Conservation (phyloP, 768 basidiomycete species). For the Amanita subjunquillea region DNA sequence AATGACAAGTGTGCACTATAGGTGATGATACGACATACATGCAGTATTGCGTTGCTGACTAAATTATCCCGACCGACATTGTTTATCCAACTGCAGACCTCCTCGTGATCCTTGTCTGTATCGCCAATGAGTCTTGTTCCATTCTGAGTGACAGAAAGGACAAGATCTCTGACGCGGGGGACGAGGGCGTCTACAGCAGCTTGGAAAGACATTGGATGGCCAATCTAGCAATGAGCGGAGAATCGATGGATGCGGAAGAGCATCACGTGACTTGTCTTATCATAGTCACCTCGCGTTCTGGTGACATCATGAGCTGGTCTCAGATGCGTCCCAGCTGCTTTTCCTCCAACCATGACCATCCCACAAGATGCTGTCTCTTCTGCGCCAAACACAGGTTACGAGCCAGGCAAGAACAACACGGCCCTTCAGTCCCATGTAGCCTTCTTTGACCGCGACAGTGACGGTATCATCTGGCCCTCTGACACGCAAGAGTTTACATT, state of each 20-base stretch:
- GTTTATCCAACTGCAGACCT: slow-evolving; percentile 63
- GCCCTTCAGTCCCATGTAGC: slow-evolving; percentile 32
- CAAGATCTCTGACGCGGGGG: slow-evolving; percentile 45
- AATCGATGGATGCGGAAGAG: slow-evolving; percentile 29
- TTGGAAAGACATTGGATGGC: slow-evolving; percentile 43
- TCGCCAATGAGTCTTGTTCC: slow-evolving; percentile 36
- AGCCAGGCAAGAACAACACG: slow-evolving; percentile 20
- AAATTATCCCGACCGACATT: slow-evolving; percentile 44
- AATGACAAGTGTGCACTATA: neutral
- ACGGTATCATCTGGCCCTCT: slow-evolving; percentile 34
- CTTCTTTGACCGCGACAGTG: slow-evolving; percentile 34
- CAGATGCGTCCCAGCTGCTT: neutral
- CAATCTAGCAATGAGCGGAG: slow-evolving; percentile 9
- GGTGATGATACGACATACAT: slow-evolving; percentile 24
- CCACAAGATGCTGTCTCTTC: slow-evolving; percentile 17
- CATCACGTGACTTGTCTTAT: slow-evolving; percentile 8
- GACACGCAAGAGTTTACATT: slow-evolving; percentile 27
- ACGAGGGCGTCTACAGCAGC: slow-evolving; percentile 35
- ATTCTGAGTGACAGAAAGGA: slow-evolving; percentile 34
- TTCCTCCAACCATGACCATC: slow-evolving; percentile 18
- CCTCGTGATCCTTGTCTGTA: slow-evolving; percentile 49
- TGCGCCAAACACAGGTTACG: slow-evolving; percentile 21
- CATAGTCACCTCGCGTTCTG: neutral
- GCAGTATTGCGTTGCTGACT: slow-evolving; percentile 34
- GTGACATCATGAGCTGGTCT: neutral